These are phyloP conservation scores for Gnomoniopsis sp. DNA, from an alignment of 2,329 filamentous ascomycete genomes.

Conservation along the genomic window DNA sequence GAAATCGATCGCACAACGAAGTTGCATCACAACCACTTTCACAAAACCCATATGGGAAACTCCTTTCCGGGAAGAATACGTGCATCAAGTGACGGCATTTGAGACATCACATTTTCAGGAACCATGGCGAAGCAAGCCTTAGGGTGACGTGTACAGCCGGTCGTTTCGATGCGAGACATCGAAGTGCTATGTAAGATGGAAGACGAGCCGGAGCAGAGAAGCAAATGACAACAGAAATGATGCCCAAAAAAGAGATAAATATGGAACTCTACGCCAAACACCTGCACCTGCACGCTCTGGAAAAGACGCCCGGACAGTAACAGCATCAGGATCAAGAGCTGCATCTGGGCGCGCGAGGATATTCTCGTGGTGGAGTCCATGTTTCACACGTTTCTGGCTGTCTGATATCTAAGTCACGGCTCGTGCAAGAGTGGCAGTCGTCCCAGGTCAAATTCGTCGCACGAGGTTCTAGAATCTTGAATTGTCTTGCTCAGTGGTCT, in stretches of 20 bases:
- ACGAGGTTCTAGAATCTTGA: neutral
- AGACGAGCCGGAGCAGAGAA: neutral
- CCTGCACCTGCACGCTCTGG: no score
- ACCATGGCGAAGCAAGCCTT: neutral
- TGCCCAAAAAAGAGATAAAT: no score
- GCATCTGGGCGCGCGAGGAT: neutral
- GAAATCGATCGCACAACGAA: no score
- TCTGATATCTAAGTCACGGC: conserved; percentile 1
- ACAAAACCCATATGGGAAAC: neutral
- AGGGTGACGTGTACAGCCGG: conserved; percentile 8
- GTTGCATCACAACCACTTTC: no score
- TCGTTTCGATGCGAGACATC: conserved; percentile 13
- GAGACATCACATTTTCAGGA: neutral
- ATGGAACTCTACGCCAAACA: no score
- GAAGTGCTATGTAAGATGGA: neutral
- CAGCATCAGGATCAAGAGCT: neutral
- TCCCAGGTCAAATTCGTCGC: neutral
- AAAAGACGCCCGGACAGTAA: no score
- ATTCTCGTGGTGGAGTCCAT: neutral
- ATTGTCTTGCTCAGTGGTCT: neutral
- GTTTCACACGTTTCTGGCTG: neutral
- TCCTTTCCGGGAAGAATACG: neutral
- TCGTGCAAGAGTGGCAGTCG: neutral
- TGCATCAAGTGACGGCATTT: neutral
- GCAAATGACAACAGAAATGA: neutral